phyloP scores from a whole-genome alignment of 1,139 yeast genomes.

The Wickerhamomyces sp. region DNA sequence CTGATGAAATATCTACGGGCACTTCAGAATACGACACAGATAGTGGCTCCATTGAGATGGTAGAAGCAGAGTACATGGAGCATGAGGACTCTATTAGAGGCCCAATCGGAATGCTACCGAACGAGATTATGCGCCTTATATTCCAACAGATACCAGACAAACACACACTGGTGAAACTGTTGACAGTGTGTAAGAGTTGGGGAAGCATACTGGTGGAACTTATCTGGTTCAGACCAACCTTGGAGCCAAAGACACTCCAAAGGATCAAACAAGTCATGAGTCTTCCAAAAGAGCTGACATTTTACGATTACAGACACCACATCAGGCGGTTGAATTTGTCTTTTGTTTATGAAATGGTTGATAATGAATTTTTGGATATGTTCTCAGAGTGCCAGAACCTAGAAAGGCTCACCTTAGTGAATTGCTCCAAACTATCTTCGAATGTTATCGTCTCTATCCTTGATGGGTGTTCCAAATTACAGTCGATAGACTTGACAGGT shows the following conservation, averaged over 20 bases:
- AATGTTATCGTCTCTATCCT: constrained; percentile 58
- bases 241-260: constrained; percentile 42
- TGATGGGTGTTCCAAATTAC: constrained; percentile 61
- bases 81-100: constrained; percentile 22
- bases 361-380: constrained; percentile 55
- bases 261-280: constrained; percentile 53
- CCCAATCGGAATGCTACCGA: constrained; percentile 61
- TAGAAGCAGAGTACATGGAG: neutral
- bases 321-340: constrained; percentile 80
- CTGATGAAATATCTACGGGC: constrained; percentile 9
- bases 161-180: constrained; percentile 58
- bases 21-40: constrained; percentile 13
- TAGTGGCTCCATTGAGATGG: constrained; percentile 5
- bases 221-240: constrained; percentile 87
- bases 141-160: constrained; percentile 61
- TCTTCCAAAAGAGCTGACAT: constrained; percentile 42
- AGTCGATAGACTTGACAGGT: constrained; percentile 88
- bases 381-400: constrained; percentile 63
- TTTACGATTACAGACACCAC: constrained; percentile 69
- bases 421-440: constrained; percentile 65
- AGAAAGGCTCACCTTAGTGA: constrained; percentile 82
- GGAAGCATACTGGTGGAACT: constrained; percentile 74
- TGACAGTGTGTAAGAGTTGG: constrained; percentile 80
- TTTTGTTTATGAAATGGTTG: constrained; percentile 62
- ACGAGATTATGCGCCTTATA: constrained; percentile 71